Conservation (phyloP, 2,329 filamentous ascomycete genomes). For the Dissoconium aciculare region DNA sequence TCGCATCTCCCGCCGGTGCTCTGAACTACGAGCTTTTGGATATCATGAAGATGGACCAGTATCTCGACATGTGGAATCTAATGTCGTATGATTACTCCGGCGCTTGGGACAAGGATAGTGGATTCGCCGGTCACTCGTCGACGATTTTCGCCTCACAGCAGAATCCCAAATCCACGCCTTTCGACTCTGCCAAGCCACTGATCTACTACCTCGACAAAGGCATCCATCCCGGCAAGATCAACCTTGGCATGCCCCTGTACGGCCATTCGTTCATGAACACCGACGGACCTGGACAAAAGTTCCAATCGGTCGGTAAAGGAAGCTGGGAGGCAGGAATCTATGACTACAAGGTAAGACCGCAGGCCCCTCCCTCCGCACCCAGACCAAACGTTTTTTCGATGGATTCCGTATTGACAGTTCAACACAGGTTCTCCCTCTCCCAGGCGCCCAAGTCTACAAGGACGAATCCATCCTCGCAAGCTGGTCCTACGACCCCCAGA, state of each 20-base stretch:
- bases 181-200: conserved; percentile 57
- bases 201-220: conserved; percentile 48
- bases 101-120: conserved; percentile 54
- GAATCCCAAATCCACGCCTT: conserved; percentile 56
- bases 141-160: conserved; percentile 51
- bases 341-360: conserved; percentile 54
- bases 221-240: conserved; percentile 55
- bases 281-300: conserved; percentile 54
- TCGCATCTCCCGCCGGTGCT: conserved; percentile 31
- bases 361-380: no score
- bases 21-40: conserved; percentile 30
- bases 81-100: conserved; percentile 50
- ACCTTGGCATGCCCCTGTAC: conserved; percentile 83
- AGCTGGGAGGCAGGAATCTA: conserved; percentile 74
- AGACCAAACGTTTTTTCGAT: no score
- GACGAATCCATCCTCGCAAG: conserved; percentile 55
- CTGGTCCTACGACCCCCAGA: conserved; percentile 56
- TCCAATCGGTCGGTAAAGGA: conserved; percentile 57
- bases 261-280: conserved; percentile 73
- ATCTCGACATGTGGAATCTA: conserved; percentile 36
- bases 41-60: conserved; percentile 26
- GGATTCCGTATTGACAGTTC: background rate
- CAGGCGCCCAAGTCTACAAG: conserved; percentile 47
- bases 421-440: conserved; percentile 46
- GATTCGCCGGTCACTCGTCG: conserved; percentile 58